Evolutionary conservation across 192 early-diverging fungal genomes (phyloP).

Genomic region (Endogone sp.): DNA sequence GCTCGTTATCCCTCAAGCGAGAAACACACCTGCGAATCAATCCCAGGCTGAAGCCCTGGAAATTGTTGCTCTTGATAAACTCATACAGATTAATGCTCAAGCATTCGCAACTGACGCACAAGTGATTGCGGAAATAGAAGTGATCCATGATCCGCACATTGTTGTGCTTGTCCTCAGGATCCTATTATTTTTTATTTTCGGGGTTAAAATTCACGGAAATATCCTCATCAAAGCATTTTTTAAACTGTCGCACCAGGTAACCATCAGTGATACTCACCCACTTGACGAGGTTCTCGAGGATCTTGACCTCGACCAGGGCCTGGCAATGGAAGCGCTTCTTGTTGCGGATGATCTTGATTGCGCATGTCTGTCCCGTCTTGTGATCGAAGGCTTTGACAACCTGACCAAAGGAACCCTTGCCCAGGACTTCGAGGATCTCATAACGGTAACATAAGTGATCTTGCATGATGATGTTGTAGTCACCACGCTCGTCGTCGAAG

Average conservation of each 20-base stretch:
- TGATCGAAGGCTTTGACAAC: conserved; percentile 92
- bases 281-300: conserved; percentile 74
- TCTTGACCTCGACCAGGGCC: conserved; percentile 91
- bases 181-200: conserved; percentile 55
- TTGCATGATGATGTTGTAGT: conserved; percentile 81
- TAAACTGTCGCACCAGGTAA: not conserved
- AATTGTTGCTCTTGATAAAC: conserved; percentile 91
- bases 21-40: conserved; percentile 58
- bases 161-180: conserved; percentile 76
- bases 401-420: conserved; percentile 89
- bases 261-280: conserved; percentile 48
- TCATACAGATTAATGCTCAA: conserved; percentile 96
- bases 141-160: conserved; percentile 86
- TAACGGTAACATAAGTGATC: conserved; percentile 94
- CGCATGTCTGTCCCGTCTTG: conserved; percentile 79
- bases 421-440: conserved; percentile 86
- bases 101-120: conserved; percentile 94
- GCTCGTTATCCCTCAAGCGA: not conserved
- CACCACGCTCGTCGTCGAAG: conserved; percentile 90
- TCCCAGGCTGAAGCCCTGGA: conserved; percentile 80
- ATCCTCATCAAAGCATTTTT: not conserved
- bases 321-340: conserved; percentile 96
- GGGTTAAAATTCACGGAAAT: no score
- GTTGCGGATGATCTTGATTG: conserved; percentile 93
- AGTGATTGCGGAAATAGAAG: conserved; percentile 95